Evolutionary conservation across 164 flowering plant genomes (phyloP).

Genomic region (Annona squamosa): DNA sequence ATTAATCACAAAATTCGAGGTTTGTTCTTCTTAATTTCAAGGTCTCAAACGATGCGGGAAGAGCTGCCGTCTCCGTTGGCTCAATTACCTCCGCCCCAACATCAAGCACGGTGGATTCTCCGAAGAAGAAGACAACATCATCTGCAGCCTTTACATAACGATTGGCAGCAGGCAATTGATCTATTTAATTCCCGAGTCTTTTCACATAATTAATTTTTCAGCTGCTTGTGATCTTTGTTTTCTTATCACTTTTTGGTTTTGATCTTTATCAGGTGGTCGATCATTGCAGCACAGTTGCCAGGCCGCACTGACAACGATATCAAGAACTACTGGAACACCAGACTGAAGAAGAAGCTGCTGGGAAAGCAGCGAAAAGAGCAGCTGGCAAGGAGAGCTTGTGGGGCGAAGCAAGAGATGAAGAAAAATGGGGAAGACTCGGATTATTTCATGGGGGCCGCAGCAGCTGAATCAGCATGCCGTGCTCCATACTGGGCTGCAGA

Average conservation of each 20-base stretch:
- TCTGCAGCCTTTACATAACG: slow-evolving; percentile 64
- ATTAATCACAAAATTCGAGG: not conserved
- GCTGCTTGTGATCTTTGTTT: not conserved
- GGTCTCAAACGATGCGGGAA: slow-evolving; percentile 89
- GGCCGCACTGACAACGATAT: slow-evolving; percentile 85
- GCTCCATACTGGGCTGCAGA: slow-evolving; percentile 26
- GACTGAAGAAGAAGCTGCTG: slow-evolving; percentile 71
- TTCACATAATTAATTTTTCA: not conserved
- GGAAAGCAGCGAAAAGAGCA: slow-evolving; percentile 61
- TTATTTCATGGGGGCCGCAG: slow-evolving; percentile 8
- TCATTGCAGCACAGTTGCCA: slow-evolving; percentile 77
- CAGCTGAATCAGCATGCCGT: slow-evolving; percentile 13
- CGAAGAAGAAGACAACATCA: slow-evolving; percentile 83
- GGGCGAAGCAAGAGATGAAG: slow-evolving; percentile 37
- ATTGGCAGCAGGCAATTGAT: slow-evolving; percentile 74
- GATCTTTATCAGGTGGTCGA: slow-evolving; percentile 56
- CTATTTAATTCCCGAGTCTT: not conserved
- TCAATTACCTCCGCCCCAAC: slow-evolving; percentile 82
- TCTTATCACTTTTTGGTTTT: not conserved
- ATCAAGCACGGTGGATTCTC: slow-evolving; percentile 85
- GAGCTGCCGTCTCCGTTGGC: slow-evolving; percentile 84
- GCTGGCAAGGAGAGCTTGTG: slow-evolving; percentile 21
- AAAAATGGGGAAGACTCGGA: slow-evolving; percentile 11
- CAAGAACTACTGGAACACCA: slow-evolving; percentile 90
- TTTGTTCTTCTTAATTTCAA: slow-evolving; percentile 9